These are phyloP conservation scores for Zelonia costaricensis DNA, from an alignment of 208 protist genomes.

Conservation along the genomic window DNA sequence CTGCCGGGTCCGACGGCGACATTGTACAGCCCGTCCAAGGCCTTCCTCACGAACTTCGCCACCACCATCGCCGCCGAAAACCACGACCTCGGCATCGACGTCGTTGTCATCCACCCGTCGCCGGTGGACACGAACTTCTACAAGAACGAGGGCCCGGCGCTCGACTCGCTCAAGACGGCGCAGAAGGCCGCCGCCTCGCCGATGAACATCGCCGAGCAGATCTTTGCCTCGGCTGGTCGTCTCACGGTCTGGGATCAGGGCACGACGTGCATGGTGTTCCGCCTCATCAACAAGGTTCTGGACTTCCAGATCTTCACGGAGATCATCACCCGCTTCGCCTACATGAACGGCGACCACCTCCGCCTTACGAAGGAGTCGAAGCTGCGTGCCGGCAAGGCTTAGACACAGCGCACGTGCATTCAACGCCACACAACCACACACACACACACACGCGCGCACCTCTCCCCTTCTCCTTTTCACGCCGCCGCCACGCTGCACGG, in stretches of 20 bases:
- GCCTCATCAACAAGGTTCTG: slow-evolving; percentile 77
- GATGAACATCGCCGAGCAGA: slow-evolving; percentile 79
- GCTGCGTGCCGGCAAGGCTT: slow-evolving; percentile 34
- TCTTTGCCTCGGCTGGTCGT: slow-evolving; percentile 83
- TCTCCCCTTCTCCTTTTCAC: too few relatives aligned
- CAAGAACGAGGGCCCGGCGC: slow-evolving; percentile 79
- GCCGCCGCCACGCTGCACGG: too few relatives aligned
- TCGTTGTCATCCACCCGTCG: slow-evolving; percentile 87
- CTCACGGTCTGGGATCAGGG: slow-evolving; percentile 89
- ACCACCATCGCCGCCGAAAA: slow-evolving; percentile 80
- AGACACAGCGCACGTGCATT: too few relatives aligned
- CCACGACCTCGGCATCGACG: slow-evolving; percentile 81
- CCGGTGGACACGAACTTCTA: slow-evolving; percentile 91
- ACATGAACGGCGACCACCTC: slow-evolving; percentile 71
- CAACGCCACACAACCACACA: too few relatives aligned
- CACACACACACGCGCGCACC: too few relatives aligned
- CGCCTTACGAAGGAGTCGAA: slow-evolving; percentile 56
- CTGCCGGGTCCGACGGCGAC: slow-evolving; percentile 87
- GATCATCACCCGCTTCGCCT: slow-evolving; percentile 75
- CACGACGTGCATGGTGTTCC: slow-evolving; percentile 62
- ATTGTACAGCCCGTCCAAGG: slow-evolving; percentile 92
- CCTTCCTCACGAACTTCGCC: slow-evolving; percentile 89
- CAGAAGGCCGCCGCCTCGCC: slow-evolving; percentile 74
- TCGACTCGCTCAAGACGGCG: slow-evolving; percentile 71
- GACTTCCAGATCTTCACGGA: slow-evolving; percentile 88